Evolutionary conservation across 352 stramenopile species (phyloP).

Genomic region (Blastocystis hominis): DNA sequence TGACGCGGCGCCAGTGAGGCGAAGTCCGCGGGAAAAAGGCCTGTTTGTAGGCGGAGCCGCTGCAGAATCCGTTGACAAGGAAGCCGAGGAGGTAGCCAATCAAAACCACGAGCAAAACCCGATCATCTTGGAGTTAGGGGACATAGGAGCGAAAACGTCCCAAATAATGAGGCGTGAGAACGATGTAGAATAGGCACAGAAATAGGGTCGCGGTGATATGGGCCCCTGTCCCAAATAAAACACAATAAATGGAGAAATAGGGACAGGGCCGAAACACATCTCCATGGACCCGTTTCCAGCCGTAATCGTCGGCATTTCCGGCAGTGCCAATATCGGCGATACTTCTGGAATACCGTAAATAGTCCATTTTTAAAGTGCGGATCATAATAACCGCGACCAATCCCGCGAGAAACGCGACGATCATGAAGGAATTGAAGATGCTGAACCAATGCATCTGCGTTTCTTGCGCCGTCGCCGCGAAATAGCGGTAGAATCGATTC

Average conservation of each 20-base stretch:
- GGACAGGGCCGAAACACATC: constrained; percentile 82
- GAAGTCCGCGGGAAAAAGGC: constrained; percentile 60
- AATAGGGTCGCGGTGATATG: constrained; percentile 76
- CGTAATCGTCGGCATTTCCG: constrained; percentile 73
- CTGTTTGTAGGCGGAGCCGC: constrained; percentile 58
- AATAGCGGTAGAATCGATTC: constrained; percentile 86
- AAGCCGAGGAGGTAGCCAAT: constrained; percentile 61
- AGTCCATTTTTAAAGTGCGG: constrained; percentile 82
- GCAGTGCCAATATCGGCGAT: constrained; percentile 63
- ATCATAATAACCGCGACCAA: constrained; percentile 83
- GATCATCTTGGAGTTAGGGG: constrained; percentile 87
- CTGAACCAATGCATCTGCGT: constrained; percentile 96
- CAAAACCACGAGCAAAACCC: constrained; percentile 65
- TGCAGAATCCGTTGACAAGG: constrained; percentile 60
- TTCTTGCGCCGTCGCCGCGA: constrained; percentile 97
- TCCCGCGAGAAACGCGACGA: constrained; percentile 86
- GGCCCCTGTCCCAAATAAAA: constrained; percentile 83
- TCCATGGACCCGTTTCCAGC: constrained; percentile 89
- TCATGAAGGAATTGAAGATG: constrained; percentile 94
- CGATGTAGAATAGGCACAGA: constrained; percentile 83
- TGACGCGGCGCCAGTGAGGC: constrained; percentile 60
- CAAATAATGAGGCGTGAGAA: constrained; percentile 67
- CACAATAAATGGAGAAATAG: constrained; percentile 82
- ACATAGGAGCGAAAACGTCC: background rate
- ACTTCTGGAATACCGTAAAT: constrained; percentile 70